Evolutionary conservation across 108 stramenopile species (phyloP).

Genomic region (Nannochloropsis gaditana): DNA sequence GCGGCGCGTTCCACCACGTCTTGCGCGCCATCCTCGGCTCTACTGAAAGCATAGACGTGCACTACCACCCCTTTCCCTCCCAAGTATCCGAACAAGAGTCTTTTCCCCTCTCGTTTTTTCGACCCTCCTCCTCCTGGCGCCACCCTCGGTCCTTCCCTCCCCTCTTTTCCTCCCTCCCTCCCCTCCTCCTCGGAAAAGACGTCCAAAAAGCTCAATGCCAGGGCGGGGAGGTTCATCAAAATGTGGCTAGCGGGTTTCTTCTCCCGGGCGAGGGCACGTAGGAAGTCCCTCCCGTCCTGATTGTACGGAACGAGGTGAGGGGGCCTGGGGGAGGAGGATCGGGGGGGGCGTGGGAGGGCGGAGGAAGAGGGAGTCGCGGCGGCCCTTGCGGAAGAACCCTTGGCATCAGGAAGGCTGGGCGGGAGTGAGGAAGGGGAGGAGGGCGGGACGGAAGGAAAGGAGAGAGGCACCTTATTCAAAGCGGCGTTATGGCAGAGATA

Average conservation of each 20-base stretch:
- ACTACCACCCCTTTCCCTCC: constrained; percentile 31
- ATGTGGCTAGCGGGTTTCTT: constrained; percentile 53
- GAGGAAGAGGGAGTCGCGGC: constrained; percentile 27
- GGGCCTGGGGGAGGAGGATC: constrained; percentile 53
- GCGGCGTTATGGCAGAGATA: constrained; percentile 69
- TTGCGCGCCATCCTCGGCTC: constrained; percentile 41
- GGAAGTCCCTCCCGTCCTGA: constrained; percentile 76
- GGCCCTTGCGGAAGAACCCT: background rate
- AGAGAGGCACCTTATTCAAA: constrained; percentile 51
- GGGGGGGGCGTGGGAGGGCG: background rate
- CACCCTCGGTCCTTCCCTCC: background rate
- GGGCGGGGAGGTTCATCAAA: constrained; percentile 89
- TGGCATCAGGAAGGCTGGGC: background rate
- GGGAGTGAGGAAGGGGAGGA: background rate
- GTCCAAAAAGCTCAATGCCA: constrained; percentile 84
- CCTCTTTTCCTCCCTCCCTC: background rate
- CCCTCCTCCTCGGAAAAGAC: constrained; percentile 66
- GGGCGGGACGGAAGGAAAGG: background rate
- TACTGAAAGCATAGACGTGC: constrained; percentile 59
- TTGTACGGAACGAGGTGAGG: constrained; percentile 60
- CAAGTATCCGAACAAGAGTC: background rate
- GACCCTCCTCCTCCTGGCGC: background rate
- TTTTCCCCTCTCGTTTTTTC: background rate
- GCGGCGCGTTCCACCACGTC: background rate
- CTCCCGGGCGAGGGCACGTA: constrained; percentile 25